Evolutionary conservation across 1,284 basidiomycete genomes (phyloP), one percentile per base, ranked within the genome.

Genomic region (Sporisorium scitamineum): DNA sequence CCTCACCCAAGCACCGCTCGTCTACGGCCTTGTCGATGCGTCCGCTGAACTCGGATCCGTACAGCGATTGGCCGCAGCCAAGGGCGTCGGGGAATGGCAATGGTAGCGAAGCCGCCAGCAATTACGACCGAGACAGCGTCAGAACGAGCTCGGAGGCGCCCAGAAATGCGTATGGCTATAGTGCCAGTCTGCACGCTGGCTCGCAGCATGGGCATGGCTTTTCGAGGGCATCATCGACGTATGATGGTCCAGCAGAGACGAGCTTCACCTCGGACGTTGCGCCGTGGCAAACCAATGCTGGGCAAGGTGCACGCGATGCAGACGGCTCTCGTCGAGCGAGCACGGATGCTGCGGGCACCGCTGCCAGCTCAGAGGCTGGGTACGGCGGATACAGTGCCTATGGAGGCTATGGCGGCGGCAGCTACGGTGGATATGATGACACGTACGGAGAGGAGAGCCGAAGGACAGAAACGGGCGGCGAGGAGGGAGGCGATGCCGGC

Each of bases 11-110:
- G 37, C 56, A 71, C 51, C 61, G 79, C 37, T 62, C 78, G 2
- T 59, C 71, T 2, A 78, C 79, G 16, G 79, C 78, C 24, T 59
- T 78, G 37, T 76, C 65, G 37, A 68, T 79, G 68, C 64, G 78
- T 34, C 69, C 61, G 32, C 52, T 70, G 32, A 58, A 44, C 37
- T 65, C 68, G 53, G 70, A 75, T 31, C 61, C 77, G 1, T 71
- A 73, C 56, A 48, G 61, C 45, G 72, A 78, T 50, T 80, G 78
- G 78, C 70, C 74, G 10, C 77, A 70, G 57, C 62, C 47, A 14
- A 45, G 52, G 41, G 45, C 44, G 4, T 27, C 61, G 5, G 44
- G 41, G 45, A 54, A 54, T 37, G 59, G 51, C 22, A 59, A 57
- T 5, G 61, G 61, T 42, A 54, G 55, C 54, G 68, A 70, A 50